Base-by-base conservation (phyloP, 2,329 filamentous ascomycete species). In the Calonectria naviculata region DNA sequence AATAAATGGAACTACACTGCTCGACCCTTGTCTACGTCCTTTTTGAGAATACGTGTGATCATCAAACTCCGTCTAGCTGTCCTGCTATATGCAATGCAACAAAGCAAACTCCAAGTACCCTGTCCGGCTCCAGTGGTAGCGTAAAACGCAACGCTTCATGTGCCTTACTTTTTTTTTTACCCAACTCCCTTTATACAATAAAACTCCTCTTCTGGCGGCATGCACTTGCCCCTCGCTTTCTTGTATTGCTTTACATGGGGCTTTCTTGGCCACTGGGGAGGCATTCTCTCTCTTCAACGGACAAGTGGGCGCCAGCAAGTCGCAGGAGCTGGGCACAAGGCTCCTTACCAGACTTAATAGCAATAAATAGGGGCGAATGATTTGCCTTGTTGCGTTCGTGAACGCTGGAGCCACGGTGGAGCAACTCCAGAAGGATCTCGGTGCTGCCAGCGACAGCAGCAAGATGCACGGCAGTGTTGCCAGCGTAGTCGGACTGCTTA, bases 401-500 rank as follows among this genome's bases (percentile, higher is more conserved):
- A 7, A 93, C 91, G 77, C 90, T 92, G n/a, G 90, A 91, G 9
- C 92, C 92, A 24, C 87, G 85, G 47, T 84, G 84, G 15, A 93
- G 85, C 56, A 93, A 83, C 77, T 91, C 89, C 28, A 87, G 83
- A 76, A 93, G 83, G 34, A 93, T 87, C n/a, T 85, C 85, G 1
- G 84, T 82, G 69, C 88, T 85, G 21, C 89, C 86, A 1, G 87
- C 85, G 6, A 90, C 86, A 34, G 89, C 88, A 1, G 89, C 89
- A 3, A 91, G 85, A 77, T 91, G 89, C 42, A 90, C 83, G 5
- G 87, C 87, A 29, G 94, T 96, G 83, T 96, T 97, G 56, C 94
- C 94, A 24, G 93, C 93, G 80, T 96, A 96, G 83, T 97, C 94
- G 34, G 90, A 89, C 73, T 92, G 91, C 78, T 94, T 94, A 52